Evolutionary conservation across 225 moss, liverwort and hornwort species (phyloP).

Genomic region (Pseudisothecium myosuroides): DNA sequence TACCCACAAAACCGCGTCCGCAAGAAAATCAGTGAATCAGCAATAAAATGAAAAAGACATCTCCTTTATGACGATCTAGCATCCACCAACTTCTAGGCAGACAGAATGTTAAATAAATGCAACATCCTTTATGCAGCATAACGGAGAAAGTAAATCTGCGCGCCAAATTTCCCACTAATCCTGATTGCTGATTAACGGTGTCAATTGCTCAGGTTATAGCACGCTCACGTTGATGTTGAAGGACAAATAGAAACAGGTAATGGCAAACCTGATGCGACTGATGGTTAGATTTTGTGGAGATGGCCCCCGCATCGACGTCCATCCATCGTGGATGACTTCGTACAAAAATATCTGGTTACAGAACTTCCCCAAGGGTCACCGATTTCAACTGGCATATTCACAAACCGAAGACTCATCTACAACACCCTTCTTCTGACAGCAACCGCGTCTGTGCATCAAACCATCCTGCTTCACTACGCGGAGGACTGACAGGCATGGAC

Average conservation of each 20-base stretch:
- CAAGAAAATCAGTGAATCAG: background rate
- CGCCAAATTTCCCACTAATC: background rate
- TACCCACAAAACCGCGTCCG: background rate
- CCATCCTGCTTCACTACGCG: background rate
- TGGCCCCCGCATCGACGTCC: background rate
- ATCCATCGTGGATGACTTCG: background rate
- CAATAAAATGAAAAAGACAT: background rate
- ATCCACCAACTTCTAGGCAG: background rate
- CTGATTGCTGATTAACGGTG: background rate
- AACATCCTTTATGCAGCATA: background rate
- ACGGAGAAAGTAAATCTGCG: background rate
- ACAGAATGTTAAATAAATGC: background rate
- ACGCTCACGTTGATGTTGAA: background rate
- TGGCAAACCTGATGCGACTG: background rate
- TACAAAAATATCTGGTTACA: background rate
- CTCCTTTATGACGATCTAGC: background rate
- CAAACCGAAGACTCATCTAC: background rate
- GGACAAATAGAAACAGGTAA: background rate
- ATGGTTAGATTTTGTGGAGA: background rate
- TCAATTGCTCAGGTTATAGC: background rate
- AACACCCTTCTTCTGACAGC: constrained; percentile 8
- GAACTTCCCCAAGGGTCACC: background rate
- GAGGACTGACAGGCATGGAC: constrained; percentile 8
- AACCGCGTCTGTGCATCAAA: constrained; percentile 5
- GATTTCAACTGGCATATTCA: background rate